These are phyloP conservation scores for Saccharum hybrid DNA, from an alignment of 202 grass and related monocot genomes.

Conservation along the genomic window DNA sequence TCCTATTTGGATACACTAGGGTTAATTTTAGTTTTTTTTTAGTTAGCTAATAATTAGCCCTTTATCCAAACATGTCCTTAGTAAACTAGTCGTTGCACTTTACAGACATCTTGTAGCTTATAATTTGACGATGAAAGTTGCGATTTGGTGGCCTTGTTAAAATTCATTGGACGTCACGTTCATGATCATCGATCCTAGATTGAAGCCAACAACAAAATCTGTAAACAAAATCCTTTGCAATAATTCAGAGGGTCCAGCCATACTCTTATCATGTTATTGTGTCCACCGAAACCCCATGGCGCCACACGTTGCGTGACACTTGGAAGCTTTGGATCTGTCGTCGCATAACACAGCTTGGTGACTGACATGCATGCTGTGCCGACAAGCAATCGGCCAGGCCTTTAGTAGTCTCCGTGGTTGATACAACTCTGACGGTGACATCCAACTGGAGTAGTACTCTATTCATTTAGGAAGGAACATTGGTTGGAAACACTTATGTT, in stretches of 20 bases:
- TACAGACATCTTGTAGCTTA: not conserved
- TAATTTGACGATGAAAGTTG: not conserved
- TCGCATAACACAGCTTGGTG: not conserved
- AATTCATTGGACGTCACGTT: not conserved
- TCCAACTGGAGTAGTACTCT: not conserved
- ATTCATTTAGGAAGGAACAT: not conserved
- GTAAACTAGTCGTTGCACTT: not conserved
- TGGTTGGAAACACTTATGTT: not conserved
- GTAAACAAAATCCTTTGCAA: not conserved
- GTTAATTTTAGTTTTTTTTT: no score
- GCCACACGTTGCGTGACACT: not conserved
- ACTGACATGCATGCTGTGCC: constrained; percentile 1
- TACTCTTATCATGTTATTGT: constrained; percentile 33
- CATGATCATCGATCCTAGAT: not conserved
- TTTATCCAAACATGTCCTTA: no score
- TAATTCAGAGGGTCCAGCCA: constrained; percentile 3
- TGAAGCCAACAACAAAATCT: not conserved
- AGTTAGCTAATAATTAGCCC: no score
- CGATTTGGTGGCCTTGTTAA: not conserved
- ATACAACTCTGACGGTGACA: constrained; percentile 6
- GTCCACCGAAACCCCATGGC: constrained; percentile 11
- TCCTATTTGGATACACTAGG: no score
- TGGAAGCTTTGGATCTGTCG: not conserved
- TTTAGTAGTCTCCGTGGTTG: constrained; percentile 9
- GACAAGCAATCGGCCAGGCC: constrained; percentile 16